These are phyloP conservation scores for Sherardia arvensis DNA, from an alignment of 257 asterid genomes.

Conservation along the genomic window DNA sequence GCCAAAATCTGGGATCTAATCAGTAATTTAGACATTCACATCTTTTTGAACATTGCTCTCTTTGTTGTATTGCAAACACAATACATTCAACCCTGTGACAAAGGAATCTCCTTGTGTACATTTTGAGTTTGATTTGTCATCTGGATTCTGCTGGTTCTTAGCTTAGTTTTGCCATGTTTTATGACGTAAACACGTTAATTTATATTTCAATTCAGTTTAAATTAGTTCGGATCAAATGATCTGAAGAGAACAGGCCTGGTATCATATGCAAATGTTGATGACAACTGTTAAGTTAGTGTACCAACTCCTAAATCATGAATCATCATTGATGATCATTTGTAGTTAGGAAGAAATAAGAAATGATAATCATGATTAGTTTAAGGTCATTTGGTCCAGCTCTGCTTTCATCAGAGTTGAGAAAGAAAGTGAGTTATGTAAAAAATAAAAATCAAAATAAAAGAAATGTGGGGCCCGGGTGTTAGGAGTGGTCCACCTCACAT, in stretches of 20 bases:
- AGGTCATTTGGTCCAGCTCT: background rate
- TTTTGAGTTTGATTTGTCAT: background rate
- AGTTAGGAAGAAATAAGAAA: background rate
- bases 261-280: background rate
- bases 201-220: too few species aligned
- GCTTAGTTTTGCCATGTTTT: background rate
- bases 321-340: background rate
- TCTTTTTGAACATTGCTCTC: constrained; percentile 1
- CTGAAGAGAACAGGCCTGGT: too few species aligned
- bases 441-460: too few species aligned
- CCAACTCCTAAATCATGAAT: constrained; percentile 6
- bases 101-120: background rate
- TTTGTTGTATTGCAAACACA: background rate
- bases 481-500: constrained; percentile 20
- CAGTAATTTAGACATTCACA: background rate
- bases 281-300: background rate
- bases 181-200: too few species aligned
- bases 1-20: background rate
- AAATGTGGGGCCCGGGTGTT: background rate
- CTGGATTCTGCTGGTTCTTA: background rate
- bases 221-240: too few species aligned
- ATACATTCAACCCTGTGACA: too few species aligned
- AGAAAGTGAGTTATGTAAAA: background rate
- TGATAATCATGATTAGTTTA: background rate
- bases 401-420: background rate